Base-by-base conservation (phyloP, 169 alveolate genomes). In the Cryptosporidium bovis region DNA sequence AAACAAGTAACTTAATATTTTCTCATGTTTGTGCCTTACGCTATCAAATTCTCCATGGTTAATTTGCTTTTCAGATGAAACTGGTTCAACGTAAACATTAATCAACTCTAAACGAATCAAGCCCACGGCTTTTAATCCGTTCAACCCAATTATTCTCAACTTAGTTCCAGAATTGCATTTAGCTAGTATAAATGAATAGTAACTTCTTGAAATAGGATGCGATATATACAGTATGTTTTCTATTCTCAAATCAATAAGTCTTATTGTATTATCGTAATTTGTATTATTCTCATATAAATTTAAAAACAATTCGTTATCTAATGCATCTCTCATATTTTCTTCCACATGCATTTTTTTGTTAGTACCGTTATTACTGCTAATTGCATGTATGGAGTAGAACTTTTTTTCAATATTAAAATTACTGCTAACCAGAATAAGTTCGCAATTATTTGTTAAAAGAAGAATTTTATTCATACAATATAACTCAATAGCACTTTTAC, bases 111-210 rank as follows among this genome's bases (percentile, higher is more conserved):
- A 44, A 44, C 20, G 27, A 18, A 71, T 24, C 24, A 34, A 60
- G 1, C 71, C 60, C 58, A 40, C n/a, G 1, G 27, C 33, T 18
- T 36, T 34, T 16, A 50, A 18, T n/a, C 50, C 33, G 4, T 58
- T 62, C n/a, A 77, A 44, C 20, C 62, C 77, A 18, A 56, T 34
- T 44, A 77, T 24, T 27, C 64, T 44, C 36, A 77, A 48, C 16
- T 60, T 18, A 24, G 48, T 18, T 12, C 24, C 40, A 12, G 27
- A 24, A 20, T 48, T 60, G 1, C 24, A 62, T n/a, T n/a, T 16
- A 24, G 50, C 71, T 2, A 77, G 40, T 15, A 77, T 48, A 58
- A 77, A 29, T 36, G 65, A 66, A 44, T 77, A 77, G 44, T 58
- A 58, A 60, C 51, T 24, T 44, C 48, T 62, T 20, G 67, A 62